These are phyloP conservation scores for Penicillium sp. DNA, from an alignment of 2,329 filamentous ascomycete genomes.

Conservation along the genomic window DNA sequence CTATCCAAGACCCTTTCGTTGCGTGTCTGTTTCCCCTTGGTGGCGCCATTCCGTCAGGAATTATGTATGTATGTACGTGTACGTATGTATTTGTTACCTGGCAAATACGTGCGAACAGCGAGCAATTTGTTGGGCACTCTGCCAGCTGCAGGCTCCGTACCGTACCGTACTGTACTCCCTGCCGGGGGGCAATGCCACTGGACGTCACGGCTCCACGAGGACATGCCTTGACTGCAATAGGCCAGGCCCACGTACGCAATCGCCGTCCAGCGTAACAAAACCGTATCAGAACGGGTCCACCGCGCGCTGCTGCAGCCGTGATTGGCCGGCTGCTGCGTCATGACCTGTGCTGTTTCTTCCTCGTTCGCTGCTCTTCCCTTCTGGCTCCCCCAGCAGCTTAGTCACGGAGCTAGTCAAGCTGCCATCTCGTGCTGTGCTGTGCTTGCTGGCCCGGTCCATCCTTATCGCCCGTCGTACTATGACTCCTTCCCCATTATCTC, in stretches of 20 bases:
- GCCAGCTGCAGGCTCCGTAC: background rate
- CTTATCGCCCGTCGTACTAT: conserved; percentile 5
- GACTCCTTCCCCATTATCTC: too few species aligned
- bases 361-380: conserved; percentile 21
- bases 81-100: background rate
- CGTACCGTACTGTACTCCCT: background rate
- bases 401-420: background rate
- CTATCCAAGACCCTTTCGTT: background rate
- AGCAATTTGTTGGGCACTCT: too few species aligned
- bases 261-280: conserved; percentile 13
- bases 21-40: background rate
- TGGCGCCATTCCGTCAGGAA: conserved; percentile 7
- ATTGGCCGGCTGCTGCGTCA: conserved; percentile 16
- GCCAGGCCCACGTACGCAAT: conserved; percentile 10
- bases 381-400: conserved; percentile 8
- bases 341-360: conserved; percentile 17
- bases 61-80: background rate
- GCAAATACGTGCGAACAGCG: background rate
- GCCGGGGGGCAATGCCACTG: background rate
- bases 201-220: conserved; percentile 1
- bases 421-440: conserved; percentile 16
- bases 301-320: background rate
- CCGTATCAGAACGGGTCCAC: conserved; percentile 16
- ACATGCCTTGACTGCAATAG: conserved; percentile 9
- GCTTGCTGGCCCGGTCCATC: conserved; percentile 7